Evolutionary conservation across 495 filamentous ascomycete genomes (phyloP), one percentile per base, ranked within the genome.

Genomic region (Trichoderma reesei): DNA sequence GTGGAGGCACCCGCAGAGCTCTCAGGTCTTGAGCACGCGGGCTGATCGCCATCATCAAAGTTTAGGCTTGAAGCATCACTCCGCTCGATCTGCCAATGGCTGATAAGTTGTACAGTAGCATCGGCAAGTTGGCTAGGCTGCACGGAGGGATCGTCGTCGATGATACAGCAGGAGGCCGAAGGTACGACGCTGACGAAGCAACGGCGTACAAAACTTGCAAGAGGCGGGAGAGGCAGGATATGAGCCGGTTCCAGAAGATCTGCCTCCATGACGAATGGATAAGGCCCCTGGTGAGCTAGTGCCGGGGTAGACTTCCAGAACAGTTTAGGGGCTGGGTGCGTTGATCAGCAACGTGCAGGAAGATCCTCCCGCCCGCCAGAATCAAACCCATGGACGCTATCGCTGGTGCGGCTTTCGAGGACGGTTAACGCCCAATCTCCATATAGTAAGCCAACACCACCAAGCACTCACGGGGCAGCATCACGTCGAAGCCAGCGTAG

Each of bases 251-350:
- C 51, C 51, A 56, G 51, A 56, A 56, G 51, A 56, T 56, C 51
- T 56, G 51, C 51, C 51, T 56, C 51, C 51, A 56, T 56, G 51
- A 56, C 51, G 51, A 56, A 33, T 56, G 51, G 16, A 31, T 11
- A 7, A n/a, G 13, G 2, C 51, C 51, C 51, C 31, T 31, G 51
- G 14, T 11, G 3, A 56, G 51, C 51, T 56, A 56, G 51, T 56
- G 51, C 51, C 51, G 51, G 51, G 51, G 51, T 56, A 56, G 44
- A 56, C 51, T 56, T 56, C 51, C 51, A 56, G 51, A 56, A 56
- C 34, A 56, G 51, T 56, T 56, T 56, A 56, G 51, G 51, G 51
- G 26, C 34, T 56, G 51, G 51, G 18, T 56, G 51, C 51, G 20
- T 31, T 56, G 51, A 56, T 56, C 51, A 56, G 51, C 51, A 56